Percentiles rank a stretch among this genome's conserved stretches.
phyloP scores from a whole-genome alignment of 2,329 filamentous ascomycete species.

The Trichoderma harzianum region DNA sequence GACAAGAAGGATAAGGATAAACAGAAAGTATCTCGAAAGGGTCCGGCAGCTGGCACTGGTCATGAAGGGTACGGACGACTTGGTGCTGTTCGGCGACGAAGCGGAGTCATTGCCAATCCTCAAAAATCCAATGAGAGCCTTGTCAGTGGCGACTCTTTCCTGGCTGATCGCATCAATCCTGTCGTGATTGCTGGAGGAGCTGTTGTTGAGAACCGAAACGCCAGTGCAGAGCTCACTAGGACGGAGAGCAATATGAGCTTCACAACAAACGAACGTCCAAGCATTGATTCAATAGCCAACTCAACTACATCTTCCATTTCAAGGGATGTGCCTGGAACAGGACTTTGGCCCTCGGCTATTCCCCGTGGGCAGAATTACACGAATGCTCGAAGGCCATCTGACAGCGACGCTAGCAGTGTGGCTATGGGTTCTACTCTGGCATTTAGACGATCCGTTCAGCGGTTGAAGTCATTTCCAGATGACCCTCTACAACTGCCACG shows the following conservation, averaged over 20 bases:
- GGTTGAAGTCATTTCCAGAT: conserved; percentile 45
- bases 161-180: conserved; percentile 60
- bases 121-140: conserved; percentile 52
- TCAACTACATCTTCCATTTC: conserved; percentile 42
- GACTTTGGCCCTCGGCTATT: conserved; percentile 54
- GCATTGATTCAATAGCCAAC: conserved; percentile 39
- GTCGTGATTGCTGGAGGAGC: conserved; percentile 64
- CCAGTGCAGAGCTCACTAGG: conserved; percentile 45
- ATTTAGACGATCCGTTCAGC: conserved; percentile 53
- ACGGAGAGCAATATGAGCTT: conserved; percentile 51
- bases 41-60: conserved; percentile 86
- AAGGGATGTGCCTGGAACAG: conserved; percentile 40
- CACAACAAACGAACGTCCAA: conserved; percentile 36
- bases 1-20: conserved; percentile 36
- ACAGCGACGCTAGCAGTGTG: conserved; percentile 51
- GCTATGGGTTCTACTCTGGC: conserved; percentile 51
- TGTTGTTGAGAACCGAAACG: conserved; percentile 58
- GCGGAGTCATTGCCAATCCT: conserved; percentile 53
- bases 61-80: conserved; percentile 80
- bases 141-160: conserved; percentile 52
- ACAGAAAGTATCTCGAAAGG: conserved; percentile 54
- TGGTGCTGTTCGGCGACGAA: conserved; percentile 59
- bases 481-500: conserved; percentile 48
- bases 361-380: conserved; percentile 35
- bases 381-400: conserved; percentile 46